phyloP scores from a whole-genome alignment of 495 filamentous ascomycete species.

The Lasiosphaeriaceae sp. region DNA sequence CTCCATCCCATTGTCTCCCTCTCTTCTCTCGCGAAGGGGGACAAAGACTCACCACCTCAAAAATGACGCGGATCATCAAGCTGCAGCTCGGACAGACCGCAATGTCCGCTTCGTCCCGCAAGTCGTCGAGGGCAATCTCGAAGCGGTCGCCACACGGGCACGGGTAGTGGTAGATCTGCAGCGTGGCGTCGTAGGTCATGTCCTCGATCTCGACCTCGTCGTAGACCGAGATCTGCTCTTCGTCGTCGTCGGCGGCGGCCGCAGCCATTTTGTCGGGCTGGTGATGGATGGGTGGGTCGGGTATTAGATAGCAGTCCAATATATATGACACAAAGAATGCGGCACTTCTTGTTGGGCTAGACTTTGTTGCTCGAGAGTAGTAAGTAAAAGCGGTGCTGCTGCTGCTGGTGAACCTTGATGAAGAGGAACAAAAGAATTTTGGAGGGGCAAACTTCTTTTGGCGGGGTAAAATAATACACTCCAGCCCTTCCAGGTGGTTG shows the following conservation, averaged over 20 bases:
- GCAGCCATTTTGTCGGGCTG: conserved; percentile 58
- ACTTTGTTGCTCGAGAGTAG: no score
- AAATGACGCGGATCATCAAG: conserved; percentile 93
- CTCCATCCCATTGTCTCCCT: no score
- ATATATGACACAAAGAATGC: neutral
- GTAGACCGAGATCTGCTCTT: conserved; percentile 70
- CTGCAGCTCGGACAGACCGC: conserved; percentile 96
- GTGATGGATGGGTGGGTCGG: no score
- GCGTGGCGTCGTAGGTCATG: conserved; percentile 82
- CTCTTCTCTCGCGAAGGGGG: no score
- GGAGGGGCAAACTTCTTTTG: conserved; percentile 22
- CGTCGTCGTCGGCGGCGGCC: no score
- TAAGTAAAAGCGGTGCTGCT: no score
- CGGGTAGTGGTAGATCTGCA: conserved; percentile 90
- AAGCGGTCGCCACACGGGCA: conserved; percentile 98
- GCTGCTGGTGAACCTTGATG: no score
- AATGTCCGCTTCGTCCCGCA: conserved; percentile 85
- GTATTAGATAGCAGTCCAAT: no score
- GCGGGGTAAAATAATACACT: conserved; percentile 7
- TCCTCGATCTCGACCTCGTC: conserved; percentile 99
- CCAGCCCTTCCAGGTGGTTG: no score
- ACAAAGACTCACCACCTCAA: conserved; percentile 63
- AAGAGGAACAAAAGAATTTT: conserved; percentile 11
- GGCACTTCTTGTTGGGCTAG: no score
- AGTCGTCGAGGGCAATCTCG: conserved; percentile 80